phyloP scores from a whole-genome alignment of 768 basidiomycete genomes.

The Floccularia luteovirens region DNA sequence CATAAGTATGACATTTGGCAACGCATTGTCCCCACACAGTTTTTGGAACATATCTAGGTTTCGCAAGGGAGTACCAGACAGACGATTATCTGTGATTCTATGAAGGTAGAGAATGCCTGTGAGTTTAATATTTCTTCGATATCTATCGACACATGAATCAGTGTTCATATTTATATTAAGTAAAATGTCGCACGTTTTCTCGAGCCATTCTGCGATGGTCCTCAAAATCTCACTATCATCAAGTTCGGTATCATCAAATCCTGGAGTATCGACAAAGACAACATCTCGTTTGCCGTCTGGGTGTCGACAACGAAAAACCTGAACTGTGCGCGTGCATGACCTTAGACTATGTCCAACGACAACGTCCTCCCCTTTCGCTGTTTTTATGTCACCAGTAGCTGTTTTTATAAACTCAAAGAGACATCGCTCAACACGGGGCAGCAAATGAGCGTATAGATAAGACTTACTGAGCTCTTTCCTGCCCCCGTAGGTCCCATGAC shows the following conservation, averaged over 20 bases:
- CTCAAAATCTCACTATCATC: slow-evolving; percentile 15
- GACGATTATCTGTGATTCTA: slow-evolving; percentile 11
- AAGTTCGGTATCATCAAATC: slow-evolving; percentile 17
- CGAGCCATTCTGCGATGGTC: slow-evolving; percentile 17
- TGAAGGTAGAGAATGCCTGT: slow-evolving; percentile 12
- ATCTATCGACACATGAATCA: slow-evolving; percentile 4
- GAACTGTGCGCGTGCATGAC: slow-evolving; percentile 15
- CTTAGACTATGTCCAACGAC: slow-evolving; percentile 13
- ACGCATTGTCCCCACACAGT: slow-evolving; percentile 7
- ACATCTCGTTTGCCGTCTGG: slow-evolving; percentile 7
- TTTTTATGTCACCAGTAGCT: no score
- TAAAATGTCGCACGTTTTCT: slow-evolving; percentile 11
- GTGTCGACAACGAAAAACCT: slow-evolving; percentile 10
- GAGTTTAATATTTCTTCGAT: slow-evolving; percentile 4
- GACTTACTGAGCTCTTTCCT: slow-evolving; percentile 15
- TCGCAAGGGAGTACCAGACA: slow-evolving; percentile 3
- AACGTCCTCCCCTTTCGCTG: slow-evolving; percentile 7
- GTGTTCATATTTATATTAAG: not conserved
- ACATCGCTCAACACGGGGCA: not conserved
- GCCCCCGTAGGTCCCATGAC: slow-evolving; percentile 17
- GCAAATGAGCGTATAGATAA: not conserved
- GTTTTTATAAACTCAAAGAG: slow-evolving; percentile 16
- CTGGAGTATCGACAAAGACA: slow-evolving; percentile 22
- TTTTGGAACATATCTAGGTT: slow-evolving; percentile 9
- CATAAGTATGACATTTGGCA: slow-evolving; percentile 9